Conservation (phyloP, 768 basidiomycete species). For the Tulasnella sp. region DNA sequence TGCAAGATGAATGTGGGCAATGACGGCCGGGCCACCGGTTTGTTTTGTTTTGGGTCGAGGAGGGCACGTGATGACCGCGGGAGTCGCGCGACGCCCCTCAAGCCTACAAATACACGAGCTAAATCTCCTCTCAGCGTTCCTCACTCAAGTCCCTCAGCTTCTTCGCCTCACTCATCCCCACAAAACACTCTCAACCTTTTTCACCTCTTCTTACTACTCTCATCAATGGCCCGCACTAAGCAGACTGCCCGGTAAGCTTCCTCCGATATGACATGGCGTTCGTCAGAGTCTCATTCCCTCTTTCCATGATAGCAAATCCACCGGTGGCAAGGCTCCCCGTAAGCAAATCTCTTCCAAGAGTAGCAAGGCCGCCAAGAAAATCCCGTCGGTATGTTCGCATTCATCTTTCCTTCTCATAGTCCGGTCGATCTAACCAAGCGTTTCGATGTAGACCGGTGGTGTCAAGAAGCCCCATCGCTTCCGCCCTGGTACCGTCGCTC, state of each 20-base stretch:
- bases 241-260: background rate
- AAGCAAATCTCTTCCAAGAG: conserved; percentile 30
- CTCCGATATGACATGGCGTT: background rate
- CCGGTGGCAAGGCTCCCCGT: conserved; percentile 23
- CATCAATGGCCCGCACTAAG: conserved; percentile 22
- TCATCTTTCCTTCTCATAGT: background rate
- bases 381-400: background rate
- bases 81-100: background rate
- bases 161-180: background rate
- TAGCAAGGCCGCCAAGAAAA: conserved; percentile 32
- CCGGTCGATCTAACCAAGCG: background rate
- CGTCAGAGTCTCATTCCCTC: background rate
- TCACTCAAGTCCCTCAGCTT: background rate
- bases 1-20: too few relatives aligned
- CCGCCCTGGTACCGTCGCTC: conserved; percentile 67
- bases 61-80: background rate
- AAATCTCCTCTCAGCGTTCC: background rate
- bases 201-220: background rate
- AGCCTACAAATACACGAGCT: background rate
- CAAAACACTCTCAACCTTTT: background rate
- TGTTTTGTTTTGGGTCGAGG: background rate
- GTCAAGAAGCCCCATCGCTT: conserved; percentile 79
- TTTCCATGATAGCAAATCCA: conserved; percentile 25
- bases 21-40: background rate
- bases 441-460: conserved; percentile 34